These are phyloP conservation scores for Hydnum rufescens DNA, from an alignment of 768 basidiomycete genomes.

Conservation along the genomic window DNA sequence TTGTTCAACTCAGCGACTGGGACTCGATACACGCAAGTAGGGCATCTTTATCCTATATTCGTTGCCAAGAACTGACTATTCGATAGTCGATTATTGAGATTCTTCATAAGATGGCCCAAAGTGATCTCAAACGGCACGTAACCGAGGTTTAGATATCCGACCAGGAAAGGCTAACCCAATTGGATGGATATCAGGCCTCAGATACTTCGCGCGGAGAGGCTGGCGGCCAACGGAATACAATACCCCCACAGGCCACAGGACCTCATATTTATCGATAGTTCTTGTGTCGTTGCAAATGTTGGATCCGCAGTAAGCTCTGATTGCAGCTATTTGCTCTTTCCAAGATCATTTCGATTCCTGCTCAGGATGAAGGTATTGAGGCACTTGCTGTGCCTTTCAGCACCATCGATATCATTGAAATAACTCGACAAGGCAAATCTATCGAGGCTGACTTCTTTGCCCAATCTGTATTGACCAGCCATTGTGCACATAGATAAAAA, in stretches of 20 bases:
- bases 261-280: neutral
- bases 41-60: neutral
- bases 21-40: neutral
- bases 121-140: neutral
- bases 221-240: neutral
- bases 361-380: neutral
- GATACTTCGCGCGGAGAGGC: neutral
- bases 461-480: neutral
- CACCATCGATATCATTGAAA: neutral
- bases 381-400: neutral
- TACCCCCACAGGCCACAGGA: neutral
- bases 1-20: neutral
- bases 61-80: neutral
- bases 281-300: neutral
- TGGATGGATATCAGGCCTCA: neutral
- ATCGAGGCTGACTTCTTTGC: neutral
- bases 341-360: too few relatives aligned
- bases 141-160: neutral
- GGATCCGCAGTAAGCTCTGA: neutral
- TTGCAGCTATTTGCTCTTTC: neutral
- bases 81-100: neutral
- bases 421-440: neutral
- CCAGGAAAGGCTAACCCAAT: neutral
- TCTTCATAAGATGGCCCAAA: neutral
- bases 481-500: neutral